Evolutionary conservation across 129 eudicot species (phyloP).

Genomic region (Flaveria brownii): DNA sequence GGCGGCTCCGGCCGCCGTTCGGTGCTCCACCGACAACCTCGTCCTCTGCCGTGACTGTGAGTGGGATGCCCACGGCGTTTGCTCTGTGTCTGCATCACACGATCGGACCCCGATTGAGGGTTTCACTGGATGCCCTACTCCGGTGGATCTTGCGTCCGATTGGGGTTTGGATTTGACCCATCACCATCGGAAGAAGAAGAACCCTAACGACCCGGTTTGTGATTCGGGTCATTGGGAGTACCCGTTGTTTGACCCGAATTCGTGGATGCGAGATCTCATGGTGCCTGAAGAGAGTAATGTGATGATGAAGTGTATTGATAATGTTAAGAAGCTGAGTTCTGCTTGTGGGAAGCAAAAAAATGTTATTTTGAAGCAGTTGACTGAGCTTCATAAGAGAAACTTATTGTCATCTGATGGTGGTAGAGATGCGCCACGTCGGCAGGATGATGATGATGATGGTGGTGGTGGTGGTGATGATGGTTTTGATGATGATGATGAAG

Average conservation of each 20-base stretch:
- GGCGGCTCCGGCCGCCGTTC: slow-evolving; percentile 54
- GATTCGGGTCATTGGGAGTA: slow-evolving; percentile 7
- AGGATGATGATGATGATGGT: slow-evolving; percentile 18
- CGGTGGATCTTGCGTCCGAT: slow-evolving; percentile 48
- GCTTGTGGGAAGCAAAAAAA: slow-evolving; percentile 58
- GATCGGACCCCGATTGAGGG: slow-evolving; percentile 51
- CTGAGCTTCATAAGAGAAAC: slow-evolving; percentile 36
- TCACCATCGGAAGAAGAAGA: slow-evolving; percentile 3
- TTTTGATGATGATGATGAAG: slow-evolving; percentile 7
- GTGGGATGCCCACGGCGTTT: slow-evolving; percentile 51
- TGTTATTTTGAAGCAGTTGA: slow-evolving; percentile 58
- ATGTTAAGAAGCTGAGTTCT: slow-evolving; percentile 19
- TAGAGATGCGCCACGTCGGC: slow-evolving; percentile 31
- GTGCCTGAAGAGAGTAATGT: slow-evolving; percentile 50
- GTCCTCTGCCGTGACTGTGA: slow-evolving; percentile 72
- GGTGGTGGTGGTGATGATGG: slow-evolving; percentile 13
- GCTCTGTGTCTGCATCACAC: slow-evolving; percentile 41
- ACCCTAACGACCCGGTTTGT: neutral
- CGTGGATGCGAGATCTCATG: slow-evolving; percentile 56
- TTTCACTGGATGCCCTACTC: slow-evolving; percentile 62
- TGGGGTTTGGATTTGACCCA: slow-evolving; percentile 56
- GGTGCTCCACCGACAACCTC: slow-evolving; percentile 61
- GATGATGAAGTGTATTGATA: neutral
- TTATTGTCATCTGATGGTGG: slow-evolving; percentile 19
- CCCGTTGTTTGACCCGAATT: slow-evolving; percentile 18